Evolutionary conservation across 768 basidiomycete species (phyloP).

Genomic region (Leccinum boreale): DNA sequence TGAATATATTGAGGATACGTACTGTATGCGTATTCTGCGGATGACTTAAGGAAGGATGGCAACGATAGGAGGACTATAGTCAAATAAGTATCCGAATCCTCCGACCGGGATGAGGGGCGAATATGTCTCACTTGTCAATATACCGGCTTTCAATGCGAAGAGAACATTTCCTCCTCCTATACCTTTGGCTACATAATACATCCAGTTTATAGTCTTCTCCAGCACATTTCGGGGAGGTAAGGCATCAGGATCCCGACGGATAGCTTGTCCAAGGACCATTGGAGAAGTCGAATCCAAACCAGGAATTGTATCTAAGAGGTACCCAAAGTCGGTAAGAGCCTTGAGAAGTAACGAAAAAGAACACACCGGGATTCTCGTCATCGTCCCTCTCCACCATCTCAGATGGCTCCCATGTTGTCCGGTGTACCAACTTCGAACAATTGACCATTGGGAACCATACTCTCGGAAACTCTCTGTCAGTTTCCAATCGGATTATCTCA

Average conservation of each 20-base stretch:
- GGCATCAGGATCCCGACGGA: slow-evolving; percentile 68
- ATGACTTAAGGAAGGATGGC: slow-evolving; percentile 53
- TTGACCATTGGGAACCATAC: slow-evolving; percentile 56
- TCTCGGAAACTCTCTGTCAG: slow-evolving; percentile 34
- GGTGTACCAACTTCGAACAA: slow-evolving; percentile 35
- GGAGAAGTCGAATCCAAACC: slow-evolving; percentile 43
- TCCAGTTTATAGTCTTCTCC: slow-evolving; percentile 46
- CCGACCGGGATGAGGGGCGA: neutral
- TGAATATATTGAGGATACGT: slow-evolving; percentile 19
- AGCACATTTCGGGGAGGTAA: slow-evolving; percentile 62
- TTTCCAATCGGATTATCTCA: slow-evolving; percentile 55
- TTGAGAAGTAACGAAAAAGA: too few relatives aligned
- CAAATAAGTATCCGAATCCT: neutral
- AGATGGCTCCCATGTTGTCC: slow-evolving; percentile 44
- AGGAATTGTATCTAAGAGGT: slow-evolving; percentile 47
- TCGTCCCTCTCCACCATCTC: slow-evolving; percentile 46
- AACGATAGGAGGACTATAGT: slow-evolving; percentile 52
- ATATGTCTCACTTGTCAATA: slow-evolving; percentile 49
- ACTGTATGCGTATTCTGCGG: slow-evolving; percentile 60
- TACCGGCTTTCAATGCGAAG: slow-evolving; percentile 69
- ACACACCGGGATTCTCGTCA: slow-evolving; percentile 65
- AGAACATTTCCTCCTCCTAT: slow-evolving; percentile 58
- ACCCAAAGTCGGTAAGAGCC: neutral
- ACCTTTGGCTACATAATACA: slow-evolving; percentile 40
- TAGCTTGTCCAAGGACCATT: slow-evolving; percentile 54